A percentile compares a stretch with the other conserved stretches of the same genome.
Conservation (phyloP, 345 rosid genomes). For the Ceriops zippeliana region DNA sequence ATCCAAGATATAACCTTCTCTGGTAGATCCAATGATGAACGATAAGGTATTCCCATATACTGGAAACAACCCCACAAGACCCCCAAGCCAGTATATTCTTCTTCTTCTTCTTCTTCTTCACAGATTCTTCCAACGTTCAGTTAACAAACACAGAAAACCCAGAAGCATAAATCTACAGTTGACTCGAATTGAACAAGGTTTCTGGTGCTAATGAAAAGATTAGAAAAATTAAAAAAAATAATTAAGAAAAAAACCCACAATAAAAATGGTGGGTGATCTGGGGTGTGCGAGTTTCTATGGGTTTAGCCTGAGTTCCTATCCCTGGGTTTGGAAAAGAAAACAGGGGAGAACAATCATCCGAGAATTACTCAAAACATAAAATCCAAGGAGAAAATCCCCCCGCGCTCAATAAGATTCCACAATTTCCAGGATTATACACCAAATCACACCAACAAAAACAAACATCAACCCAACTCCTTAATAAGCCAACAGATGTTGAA, state of each 20-base stretch:
- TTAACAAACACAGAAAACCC: not conserved
- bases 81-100: constrained; percentile 6
- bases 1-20: constrained; percentile 72
- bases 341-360: constrained; percentile 38
- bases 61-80: constrained; percentile 32
- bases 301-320: not conserved
- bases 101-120: constrained; percentile 14
- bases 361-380: constrained; percentile 36
- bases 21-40: constrained; percentile 63
- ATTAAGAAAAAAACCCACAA: constrained; percentile 36
- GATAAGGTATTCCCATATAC: constrained; percentile 79
- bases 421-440: constrained; percentile 39
- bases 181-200: constrained; percentile 13
- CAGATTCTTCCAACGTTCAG: not conserved
- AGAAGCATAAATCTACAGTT: not conserved
- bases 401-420: constrained; percentile 12
- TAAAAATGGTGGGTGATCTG: constrained; percentile 56
- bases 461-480: not conserved
- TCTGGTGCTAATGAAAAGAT: not conserved
- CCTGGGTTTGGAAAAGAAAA: constrained; percentile 2
- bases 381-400: constrained; percentile 35
- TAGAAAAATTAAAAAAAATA: constrained; percentile 7
- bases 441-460: constrained; percentile 6
- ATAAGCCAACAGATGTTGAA: not conserved
- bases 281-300: constrained; percentile 7